A percentile compares a stretch with the other conserved stretches of the same genome.
Evolutionary conservation across 2,329 filamentous ascomycete species (phyloP).

Genomic region (Trichophyton simii): DNA sequence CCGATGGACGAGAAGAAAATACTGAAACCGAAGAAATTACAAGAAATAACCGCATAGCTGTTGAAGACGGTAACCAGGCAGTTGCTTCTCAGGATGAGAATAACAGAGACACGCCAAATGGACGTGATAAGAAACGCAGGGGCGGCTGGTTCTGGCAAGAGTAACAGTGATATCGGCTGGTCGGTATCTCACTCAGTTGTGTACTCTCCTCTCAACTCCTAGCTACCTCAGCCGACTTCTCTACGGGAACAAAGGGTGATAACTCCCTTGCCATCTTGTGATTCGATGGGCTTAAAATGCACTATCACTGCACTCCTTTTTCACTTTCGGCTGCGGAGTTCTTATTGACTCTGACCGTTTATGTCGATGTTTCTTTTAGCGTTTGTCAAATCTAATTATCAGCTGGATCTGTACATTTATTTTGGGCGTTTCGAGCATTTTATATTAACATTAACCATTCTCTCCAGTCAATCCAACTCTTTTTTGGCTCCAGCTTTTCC

Average conservation of each 20-base stretch:
- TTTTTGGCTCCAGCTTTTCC: background rate
- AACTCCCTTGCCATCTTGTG: background rate
- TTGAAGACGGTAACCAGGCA: background rate
- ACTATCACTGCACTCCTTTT: background rate
- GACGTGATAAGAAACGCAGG: background rate
- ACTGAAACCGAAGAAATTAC: slow-evolving; percentile 33
- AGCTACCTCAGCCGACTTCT: background rate
- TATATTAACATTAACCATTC: background rate
- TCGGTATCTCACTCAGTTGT: too few species aligned
- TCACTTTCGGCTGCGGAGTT: background rate
- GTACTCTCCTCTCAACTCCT: background rate
- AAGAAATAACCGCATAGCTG: background rate
- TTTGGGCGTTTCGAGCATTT: background rate
- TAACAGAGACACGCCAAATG: background rate
- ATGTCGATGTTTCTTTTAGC: background rate
- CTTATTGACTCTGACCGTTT: background rate
- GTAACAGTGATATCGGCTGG: slow-evolving; percentile 10
- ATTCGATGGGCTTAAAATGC: background rate
- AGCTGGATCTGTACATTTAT: background rate
- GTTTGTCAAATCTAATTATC: background rate
- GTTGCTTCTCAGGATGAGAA: background rate
- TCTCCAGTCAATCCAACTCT: background rate
- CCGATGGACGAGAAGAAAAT: slow-evolving; percentile 48
- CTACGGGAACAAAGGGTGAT: background rate
- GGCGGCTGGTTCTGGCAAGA: slow-evolving; percentile 31